phyloP scores from a whole-genome alignment of 495 filamentous ascomycete species.

The Lepidopterella palustris region DNA sequence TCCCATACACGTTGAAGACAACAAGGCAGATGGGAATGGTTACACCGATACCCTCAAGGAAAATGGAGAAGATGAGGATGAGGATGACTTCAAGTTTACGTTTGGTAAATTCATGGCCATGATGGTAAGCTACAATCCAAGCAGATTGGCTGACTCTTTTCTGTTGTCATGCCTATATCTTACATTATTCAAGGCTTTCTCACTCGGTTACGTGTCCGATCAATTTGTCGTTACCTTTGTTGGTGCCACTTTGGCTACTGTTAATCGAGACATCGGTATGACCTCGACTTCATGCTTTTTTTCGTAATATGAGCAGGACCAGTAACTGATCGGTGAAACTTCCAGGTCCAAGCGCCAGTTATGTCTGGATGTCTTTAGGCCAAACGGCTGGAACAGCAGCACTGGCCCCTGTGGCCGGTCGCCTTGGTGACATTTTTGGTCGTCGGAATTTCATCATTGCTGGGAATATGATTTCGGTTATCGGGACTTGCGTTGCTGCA shows the following conservation, averaged over 20 bases:
- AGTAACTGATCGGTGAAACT: no score
- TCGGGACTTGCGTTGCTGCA: neutral
- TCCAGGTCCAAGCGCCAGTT: neutral
- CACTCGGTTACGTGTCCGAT: neutral
- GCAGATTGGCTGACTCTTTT: no score
- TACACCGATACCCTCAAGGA: no score
- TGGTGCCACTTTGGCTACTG: neutral
- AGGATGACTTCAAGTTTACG: slow-evolving; percentile 1
- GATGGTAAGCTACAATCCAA: neutral
- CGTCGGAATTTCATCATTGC: neutral
- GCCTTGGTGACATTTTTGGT: neutral
- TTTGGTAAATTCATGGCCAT: neutral
- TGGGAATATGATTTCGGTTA: neutral
- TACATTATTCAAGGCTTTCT: neutral
- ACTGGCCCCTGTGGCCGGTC: neutral
- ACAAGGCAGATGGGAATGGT: no score
- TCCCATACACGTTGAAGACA: no score
- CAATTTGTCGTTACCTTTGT: neutral
- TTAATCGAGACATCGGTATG: neutral
- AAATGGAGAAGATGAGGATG: no score
- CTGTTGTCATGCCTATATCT: neutral
- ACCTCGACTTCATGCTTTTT: neutral
- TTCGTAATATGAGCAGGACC: neutral
- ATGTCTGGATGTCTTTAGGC: neutral
- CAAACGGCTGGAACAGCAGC: neutral